phyloP scores from a whole-genome alignment of 2,329 filamentous ascomycete genomes.

The Akanthomyces uredinophilus region DNA sequence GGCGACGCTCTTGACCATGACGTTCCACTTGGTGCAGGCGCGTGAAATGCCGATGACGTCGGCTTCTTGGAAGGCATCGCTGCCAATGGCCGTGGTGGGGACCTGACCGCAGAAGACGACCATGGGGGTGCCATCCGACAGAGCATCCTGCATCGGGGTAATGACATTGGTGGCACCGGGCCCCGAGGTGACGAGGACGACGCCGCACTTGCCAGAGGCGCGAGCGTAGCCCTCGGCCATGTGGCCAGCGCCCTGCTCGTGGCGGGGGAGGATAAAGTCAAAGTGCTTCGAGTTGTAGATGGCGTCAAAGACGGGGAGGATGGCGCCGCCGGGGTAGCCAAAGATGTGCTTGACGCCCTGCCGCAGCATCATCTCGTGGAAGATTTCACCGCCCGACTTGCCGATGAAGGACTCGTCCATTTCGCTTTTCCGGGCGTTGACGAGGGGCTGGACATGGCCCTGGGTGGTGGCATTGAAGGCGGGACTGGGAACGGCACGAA shows the following conservation, averaged over 20 bases:
- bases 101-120: conserved; percentile 97
- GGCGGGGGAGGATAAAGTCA: conserved; percentile 89
- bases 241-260: conserved; percentile 96
- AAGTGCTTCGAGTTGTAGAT: conserved; percentile 98
- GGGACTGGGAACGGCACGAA: conserved; percentile 57
- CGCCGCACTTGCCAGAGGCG: conserved; percentile 87
- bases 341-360: conserved; percentile 91
- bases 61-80: conserved; percentile 94
- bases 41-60: conserved; percentile 91
- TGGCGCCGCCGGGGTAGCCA: conserved; percentile 90
- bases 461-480: conserved; percentile 49
- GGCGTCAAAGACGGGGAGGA: conserved; percentile 95
- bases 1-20: conserved; percentile 93
- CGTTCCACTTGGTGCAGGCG: conserved; percentile 98
- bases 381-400: conserved; percentile 92
- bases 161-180: conserved; percentile 95
- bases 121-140: conserved; percentile 92
- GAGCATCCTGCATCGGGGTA: conserved; percentile 92
- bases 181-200: conserved; percentile 93
- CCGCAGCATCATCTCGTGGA: conserved; percentile 98
- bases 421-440: conserved; percentile 53
- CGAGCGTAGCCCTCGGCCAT: conserved; percentile 98
- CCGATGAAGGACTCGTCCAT: conserved; percentile 89
- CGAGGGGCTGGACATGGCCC: conserved; percentile 65
- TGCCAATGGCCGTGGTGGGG: conserved; percentile 81